Evolutionary conservation across 2,329 filamentous ascomycete species (phyloP).

Genomic region (Trichoderma lentiforme): DNA sequence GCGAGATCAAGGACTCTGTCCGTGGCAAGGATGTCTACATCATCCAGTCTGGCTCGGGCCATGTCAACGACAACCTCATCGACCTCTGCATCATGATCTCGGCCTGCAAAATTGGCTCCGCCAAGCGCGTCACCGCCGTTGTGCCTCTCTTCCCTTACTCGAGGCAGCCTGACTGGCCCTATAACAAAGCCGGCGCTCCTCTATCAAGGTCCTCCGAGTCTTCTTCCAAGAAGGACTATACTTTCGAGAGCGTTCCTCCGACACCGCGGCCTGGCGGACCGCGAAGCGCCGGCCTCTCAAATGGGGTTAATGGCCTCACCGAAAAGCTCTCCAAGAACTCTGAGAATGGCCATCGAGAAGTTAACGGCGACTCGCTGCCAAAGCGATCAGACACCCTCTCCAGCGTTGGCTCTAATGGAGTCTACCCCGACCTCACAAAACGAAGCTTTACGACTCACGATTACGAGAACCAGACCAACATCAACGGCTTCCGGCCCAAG

Average conservation of each 20-base stretch:
- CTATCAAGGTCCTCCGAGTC: conserved; percentile 64
- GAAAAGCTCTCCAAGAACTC: conserved; percentile 68
- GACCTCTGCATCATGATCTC: conserved; percentile 97
- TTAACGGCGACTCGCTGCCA: conserved; percentile 34
- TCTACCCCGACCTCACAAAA: conserved; percentile 40
- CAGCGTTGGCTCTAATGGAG: conserved; percentile 34
- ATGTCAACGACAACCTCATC: conserved; percentile 94
- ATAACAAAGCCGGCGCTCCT: conserved; percentile 91
- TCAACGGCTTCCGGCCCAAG: conserved; percentile 67
- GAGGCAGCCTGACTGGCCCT: conserved; percentile 91
- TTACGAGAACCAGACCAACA: conserved; percentile 55
- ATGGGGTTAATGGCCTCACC: conserved; percentile 66
- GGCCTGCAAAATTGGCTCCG: conserved; percentile 94
- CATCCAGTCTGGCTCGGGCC: conserved; percentile 87
- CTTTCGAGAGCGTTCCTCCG: conserved; percentile 87
- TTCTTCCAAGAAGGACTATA: conserved; percentile 60
- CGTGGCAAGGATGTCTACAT: conserved; percentile 99
- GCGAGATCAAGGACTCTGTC: conserved; percentile 94
- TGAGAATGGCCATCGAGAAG: conserved; percentile 36
- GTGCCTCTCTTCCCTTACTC: conserved; percentile 96
- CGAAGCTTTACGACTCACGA: conserved; percentile 62
- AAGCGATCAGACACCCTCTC: conserved; percentile 37
- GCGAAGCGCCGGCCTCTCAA: conserved; percentile 62
- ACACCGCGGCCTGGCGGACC: conserved; percentile 73
- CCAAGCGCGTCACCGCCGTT: conserved; percentile 88